These are phyloP conservation scores for Abelmoschus esculentus DNA, from an alignment of 345 rosid genomes.

Conservation along the genomic window DNA sequence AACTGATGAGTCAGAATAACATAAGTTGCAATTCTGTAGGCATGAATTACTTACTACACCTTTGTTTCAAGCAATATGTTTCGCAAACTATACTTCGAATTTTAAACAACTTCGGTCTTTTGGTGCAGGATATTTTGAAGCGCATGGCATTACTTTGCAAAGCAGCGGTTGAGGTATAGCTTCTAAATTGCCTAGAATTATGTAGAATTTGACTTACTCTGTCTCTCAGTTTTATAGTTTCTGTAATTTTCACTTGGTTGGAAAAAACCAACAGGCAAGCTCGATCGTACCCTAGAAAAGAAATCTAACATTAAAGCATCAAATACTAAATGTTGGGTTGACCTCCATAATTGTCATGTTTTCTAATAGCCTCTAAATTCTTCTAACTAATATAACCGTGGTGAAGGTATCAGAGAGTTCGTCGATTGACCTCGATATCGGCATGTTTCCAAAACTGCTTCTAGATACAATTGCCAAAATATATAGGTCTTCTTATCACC, in stretches of 20 bases:
- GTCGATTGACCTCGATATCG: not conserved
- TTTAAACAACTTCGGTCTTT: conserved; percentile 14
- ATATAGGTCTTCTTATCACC: not conserved
- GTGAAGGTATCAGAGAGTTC: not conserved
- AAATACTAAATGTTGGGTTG: not conserved
- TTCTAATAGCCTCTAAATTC: not conserved
- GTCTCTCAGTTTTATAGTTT: too few species aligned
- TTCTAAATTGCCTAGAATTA: conserved; percentile 4
- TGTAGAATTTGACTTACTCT: not conserved
- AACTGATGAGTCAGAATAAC: not conserved
- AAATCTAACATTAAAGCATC: not conserved
- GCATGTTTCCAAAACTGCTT: not conserved
- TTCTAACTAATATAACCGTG: not conserved
- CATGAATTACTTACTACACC: not conserved
- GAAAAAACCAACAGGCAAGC: not conserved
- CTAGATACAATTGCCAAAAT: not conserved
- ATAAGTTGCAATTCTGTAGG: not conserved
- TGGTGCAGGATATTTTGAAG: conserved; percentile 72
- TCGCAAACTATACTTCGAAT: not conserved
- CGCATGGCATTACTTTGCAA: conserved; percentile 88
- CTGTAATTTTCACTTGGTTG: too few species aligned
- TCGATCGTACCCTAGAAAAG: not conserved
- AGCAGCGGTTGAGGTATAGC: conserved; percentile 83
- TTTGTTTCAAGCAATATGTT: not conserved
- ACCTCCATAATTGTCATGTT: not conserved